A percentile compares a stretch with the other conserved stretches of the same genome.
phyloP scores from a whole-genome alignment of 148 eudicot genomes.

The Bassia scoparia region DNA sequence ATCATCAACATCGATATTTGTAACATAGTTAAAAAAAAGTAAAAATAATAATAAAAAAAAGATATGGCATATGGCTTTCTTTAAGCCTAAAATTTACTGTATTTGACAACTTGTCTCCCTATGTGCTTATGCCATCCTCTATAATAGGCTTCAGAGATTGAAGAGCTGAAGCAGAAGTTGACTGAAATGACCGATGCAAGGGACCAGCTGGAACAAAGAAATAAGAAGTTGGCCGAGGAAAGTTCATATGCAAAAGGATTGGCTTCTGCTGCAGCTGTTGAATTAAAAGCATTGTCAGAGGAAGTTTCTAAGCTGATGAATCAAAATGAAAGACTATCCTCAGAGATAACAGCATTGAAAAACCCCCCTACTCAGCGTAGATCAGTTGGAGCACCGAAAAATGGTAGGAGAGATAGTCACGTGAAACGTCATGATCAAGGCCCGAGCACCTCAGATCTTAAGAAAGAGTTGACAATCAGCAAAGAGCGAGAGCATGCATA shows the following conservation, averaged over 20 bases:
- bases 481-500: slow-evolving; percentile 70
- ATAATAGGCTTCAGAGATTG: slow-evolving; percentile 51
- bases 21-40: too few species aligned
- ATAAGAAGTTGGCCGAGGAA: slow-evolving; percentile 90
- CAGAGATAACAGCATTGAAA: slow-evolving; percentile 68
- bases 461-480: slow-evolving; percentile 68
- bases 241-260: slow-evolving; percentile 95
- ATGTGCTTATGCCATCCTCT: slow-evolving; percentile 9
- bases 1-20: too few species aligned
- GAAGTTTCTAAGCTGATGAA: slow-evolving; percentile 95
- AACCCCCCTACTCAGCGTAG: slow-evolving; percentile 58
- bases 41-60: too few species aligned
- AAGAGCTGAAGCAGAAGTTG: slow-evolving; percentile 60
- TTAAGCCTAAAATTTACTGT: too few species aligned
- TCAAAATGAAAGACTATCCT: slow-evolving; percentile 68
- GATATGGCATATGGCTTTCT: too few species aligned
- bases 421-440: slow-evolving; percentile 63
- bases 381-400: slow-evolving; percentile 41
- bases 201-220: slow-evolving; percentile 70
- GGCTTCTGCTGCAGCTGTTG: slow-evolving; percentile 99
- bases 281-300: slow-evolving; percentile 88
- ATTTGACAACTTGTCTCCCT: not conserved
- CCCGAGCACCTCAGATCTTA: slow-evolving; percentile 45
- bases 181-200: slow-evolving; percentile 49
- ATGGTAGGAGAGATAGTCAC: slow-evolving; percentile 57